Evolutionary conservation across 1,284 basidiomycete species (phyloP).

Genomic region (Boletus albobrunnescens): DNA sequence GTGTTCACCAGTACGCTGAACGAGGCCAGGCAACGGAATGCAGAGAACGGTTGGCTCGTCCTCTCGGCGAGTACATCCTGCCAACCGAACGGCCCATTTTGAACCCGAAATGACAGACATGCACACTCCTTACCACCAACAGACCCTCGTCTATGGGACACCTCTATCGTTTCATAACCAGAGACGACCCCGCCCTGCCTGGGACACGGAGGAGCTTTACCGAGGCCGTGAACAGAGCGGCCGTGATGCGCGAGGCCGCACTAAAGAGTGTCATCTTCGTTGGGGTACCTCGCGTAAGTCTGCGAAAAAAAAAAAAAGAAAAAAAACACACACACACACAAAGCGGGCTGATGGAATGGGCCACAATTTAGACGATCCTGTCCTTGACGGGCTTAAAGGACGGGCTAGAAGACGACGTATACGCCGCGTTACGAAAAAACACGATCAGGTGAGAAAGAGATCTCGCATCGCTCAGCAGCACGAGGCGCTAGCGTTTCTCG

Average conservation of each 20-base stretch:
- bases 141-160: conserved; percentile 75
- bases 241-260: conserved; percentile 88
- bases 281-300: conserved; percentile 77
- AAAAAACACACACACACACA: too few species aligned
- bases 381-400: conserved; percentile 73
- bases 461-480: conserved; percentile 17
- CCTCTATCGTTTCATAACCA: conserved; percentile 74
- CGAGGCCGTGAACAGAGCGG: conserved; percentile 65
- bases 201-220: conserved; percentile 43
- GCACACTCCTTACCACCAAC: conserved; percentile 80
- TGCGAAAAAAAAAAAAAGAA: conserved; percentile 7
- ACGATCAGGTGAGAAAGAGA: conserved; percentile 59
- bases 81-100: conserved; percentile 14
- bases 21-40: conserved; percentile 61
- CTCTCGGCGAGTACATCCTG: conserved; percentile 54
- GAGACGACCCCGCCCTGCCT: conserved; percentile 43
- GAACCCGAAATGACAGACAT: conserved; percentile 54
- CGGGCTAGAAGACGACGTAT: conserved; percentile 78
- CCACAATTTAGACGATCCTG: conserved; percentile 66
- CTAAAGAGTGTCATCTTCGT: conserved; percentile 92
- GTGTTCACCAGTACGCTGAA: conserved; percentile 57
- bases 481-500: conserved; percentile 26
- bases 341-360: conserved; percentile 10
- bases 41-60: conserved; percentile 80
- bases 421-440: conserved; percentile 57